Base-by-base conservation (phyloP, 75 land plant genomes). In the Isoetes taiwanensis region DNA sequence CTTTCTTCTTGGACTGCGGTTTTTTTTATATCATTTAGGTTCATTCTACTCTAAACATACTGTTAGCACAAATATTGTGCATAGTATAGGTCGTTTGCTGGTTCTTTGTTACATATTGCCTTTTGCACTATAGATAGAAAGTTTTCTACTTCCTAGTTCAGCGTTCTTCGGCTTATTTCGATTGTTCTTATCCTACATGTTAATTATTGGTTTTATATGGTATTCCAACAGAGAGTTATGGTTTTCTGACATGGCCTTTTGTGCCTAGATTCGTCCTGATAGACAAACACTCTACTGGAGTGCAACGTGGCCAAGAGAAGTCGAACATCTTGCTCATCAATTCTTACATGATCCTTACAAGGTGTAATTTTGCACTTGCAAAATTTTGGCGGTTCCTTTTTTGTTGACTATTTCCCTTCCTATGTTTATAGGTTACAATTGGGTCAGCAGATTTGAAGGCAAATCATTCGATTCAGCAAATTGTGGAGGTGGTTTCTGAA, bases 301-400 rank as follows among this genome's bases (percentile, higher is more conserved):
- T 72, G 91, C 91, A 4, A 86, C 91, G 28, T 86, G 91, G 91
- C 91, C 91, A 17, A 82, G 62, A 65, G 86, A 86, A 58, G 91
- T 86, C n/a, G 91, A 86, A 55, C 43, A 54, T 27, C 64, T 86
- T 17, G 91, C 91, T 11, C 72, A 77, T 28, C 80, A 77, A 34
- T 82, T 86, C 56, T 57, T 86, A 27, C 73, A 74, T 23, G 76
- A 82, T 74, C 76, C 90, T 23, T 86, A 86, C 54, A 86, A 82
- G 85, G 90, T 82, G 43, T 61, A 43, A 28, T 28, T n/a, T n/a
- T n/a, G n/a, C n/a, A n/a, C n/a, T 32, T 64, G 43, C 30, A 55
- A 12, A 37, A 38, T 25, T 33, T 30, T 38, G 16, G 14, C 24
- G 32, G 29, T 27, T 37, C 34, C 30, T 56, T 9, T 14, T 2